A percentile compares a stretch with the other conserved stretches of the same genome.
phyloP scores from a whole-genome alignment of 2,329 filamentous ascomycete genomes.

The Colletotrichum musicola region DNA sequence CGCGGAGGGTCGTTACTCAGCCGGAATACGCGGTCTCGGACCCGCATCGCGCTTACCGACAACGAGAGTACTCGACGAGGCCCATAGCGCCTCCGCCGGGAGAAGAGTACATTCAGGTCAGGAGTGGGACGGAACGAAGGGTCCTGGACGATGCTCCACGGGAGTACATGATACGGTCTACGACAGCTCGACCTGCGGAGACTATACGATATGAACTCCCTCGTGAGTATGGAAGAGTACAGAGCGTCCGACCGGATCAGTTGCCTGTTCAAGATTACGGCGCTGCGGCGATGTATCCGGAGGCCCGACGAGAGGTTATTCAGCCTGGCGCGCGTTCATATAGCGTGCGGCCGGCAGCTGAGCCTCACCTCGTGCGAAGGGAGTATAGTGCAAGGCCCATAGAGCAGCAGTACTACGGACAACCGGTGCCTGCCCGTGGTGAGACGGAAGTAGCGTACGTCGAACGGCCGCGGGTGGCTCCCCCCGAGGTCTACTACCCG shows the following conservation, averaged over 20 bases:
- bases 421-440: conserved; percentile 43
- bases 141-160: conserved; percentile 61
- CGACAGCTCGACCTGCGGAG: conserved; percentile 70
- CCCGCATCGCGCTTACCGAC: conserved; percentile 65
- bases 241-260: conserved; percentile 56
- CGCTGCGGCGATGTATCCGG: conserved; percentile 52
- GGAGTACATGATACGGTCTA: conserved; percentile 67
- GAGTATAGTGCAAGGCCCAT: conserved; percentile 58
- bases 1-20: conserved; percentile 71
- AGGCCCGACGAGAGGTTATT: conserved; percentile 50
- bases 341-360: conserved; percentile 49
- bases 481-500: conserved; percentile 60
- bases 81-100: conserved; percentile 54
- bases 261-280: conserved; percentile 62
- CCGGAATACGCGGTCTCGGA: conserved; percentile 68
- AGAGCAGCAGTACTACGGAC: conserved; percentile 58
- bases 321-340: conserved; percentile 45
- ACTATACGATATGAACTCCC: conserved; percentile 56
- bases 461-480: conserved; percentile 56
- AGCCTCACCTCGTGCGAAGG: conserved; percentile 46
- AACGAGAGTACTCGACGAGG: conserved; percentile 69
- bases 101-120: conserved; percentile 63
- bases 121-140: conserved; percentile 55
- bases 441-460: conserved; percentile 59
- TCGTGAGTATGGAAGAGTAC: conserved; percentile 58